phyloP scores from a whole-genome alignment of 169 alveolate genomes.

The Plasmodium cynomolgi region DNA sequence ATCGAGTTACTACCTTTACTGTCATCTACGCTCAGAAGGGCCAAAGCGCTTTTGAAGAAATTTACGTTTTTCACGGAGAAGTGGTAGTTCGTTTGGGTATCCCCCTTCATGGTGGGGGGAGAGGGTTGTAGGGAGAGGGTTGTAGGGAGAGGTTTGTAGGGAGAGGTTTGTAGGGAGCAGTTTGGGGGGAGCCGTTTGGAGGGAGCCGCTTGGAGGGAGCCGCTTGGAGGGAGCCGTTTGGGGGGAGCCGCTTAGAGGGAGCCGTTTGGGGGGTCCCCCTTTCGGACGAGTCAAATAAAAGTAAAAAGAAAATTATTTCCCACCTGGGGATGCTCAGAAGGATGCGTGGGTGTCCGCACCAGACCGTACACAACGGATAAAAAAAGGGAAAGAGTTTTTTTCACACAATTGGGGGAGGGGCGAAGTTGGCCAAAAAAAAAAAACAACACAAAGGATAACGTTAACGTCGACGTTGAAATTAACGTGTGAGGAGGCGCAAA shows the following conservation, averaged over 20 bases:
- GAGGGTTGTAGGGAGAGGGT: too few species aligned
- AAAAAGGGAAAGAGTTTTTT: background rate
- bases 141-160: too few species aligned
- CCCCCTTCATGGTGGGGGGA: conserved; percentile 18
- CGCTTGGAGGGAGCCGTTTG: too few species aligned
- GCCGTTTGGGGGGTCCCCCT: background rate
- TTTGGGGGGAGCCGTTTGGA: too few species aligned
- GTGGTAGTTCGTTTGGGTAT: conserved; percentile 16
- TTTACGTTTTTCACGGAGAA: conserved; percentile 57
- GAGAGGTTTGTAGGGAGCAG: too few species aligned
- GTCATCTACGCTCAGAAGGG: conserved; percentile 59
- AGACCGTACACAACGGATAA: too few species aligned
- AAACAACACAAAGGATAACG: background rate
- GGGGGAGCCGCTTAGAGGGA: too few species aligned
- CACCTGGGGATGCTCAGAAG: background rate
- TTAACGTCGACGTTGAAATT: background rate
- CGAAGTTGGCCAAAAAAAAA: background rate
- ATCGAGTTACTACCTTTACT: background rate
- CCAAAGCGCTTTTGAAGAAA: conserved; percentile 66
- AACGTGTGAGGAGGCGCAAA: background rate
- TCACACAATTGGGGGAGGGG: background rate
- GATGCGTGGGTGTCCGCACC: background rate
- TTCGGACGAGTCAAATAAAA: background rate
- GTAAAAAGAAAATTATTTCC: background rate
- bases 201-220: too few species aligned